Percentiles rank a stretch among this genome's conserved stretches.
phyloP scores from a whole-genome alignment of 2,329 filamentous ascomycete species.

The Aspergillus niger region DNA sequence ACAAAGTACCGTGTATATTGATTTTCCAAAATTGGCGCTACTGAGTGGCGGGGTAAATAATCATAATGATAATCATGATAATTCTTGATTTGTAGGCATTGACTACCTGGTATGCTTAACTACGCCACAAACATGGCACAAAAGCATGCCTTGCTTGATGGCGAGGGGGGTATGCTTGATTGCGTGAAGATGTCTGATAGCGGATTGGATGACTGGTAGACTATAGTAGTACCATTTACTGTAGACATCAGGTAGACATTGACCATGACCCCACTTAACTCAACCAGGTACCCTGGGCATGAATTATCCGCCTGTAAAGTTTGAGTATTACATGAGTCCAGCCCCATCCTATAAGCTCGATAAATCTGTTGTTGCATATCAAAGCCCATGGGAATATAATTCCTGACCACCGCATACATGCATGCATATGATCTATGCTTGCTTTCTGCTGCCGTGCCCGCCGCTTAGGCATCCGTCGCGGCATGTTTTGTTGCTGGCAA shows the following conservation, averaged over 20 bases:
- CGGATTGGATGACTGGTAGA: background rate
- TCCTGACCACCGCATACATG: slow-evolving; percentile 5
- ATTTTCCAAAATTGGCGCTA: no score
- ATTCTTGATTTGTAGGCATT: no score
- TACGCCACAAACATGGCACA: background rate
- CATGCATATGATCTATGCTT: slow-evolving; percentile 8
- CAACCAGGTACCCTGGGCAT: background rate
- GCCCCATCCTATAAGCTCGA: background rate
- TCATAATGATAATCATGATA: no score
- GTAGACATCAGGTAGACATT: background rate
- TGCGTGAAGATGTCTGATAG: background rate
- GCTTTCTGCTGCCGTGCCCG: background rate
- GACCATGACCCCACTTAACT: background rate
- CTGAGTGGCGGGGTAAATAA: no score
- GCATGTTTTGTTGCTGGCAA: slow-evolving; percentile 6
- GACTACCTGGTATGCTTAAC: no score
- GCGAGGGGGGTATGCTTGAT: background rate
- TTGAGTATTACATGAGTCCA: background rate
- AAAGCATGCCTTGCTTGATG: background rate
- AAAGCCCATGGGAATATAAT: background rate
- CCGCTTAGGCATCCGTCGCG: background rate
- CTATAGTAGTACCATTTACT: background rate
- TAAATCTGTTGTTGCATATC: background rate
- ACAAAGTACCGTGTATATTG: no score
- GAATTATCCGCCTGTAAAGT: background rate